Evolutionary conservation across 164 flowering plant species (phyloP).

Genomic region (Vitis vinifera): DNA sequence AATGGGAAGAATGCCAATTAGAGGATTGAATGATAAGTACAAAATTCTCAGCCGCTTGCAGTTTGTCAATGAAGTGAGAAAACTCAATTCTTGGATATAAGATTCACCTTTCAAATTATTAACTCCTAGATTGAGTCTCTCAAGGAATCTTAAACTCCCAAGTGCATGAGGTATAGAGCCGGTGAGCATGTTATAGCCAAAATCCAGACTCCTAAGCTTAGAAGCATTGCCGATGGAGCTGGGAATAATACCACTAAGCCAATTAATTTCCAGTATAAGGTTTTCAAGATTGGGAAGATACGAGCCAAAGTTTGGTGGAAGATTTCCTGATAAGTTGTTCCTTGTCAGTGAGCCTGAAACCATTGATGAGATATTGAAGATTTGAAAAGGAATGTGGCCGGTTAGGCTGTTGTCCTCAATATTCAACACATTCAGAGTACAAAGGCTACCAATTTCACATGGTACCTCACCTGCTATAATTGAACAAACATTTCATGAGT

Average conservation of each 20-base stretch:
- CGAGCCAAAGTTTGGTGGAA: too few species aligned
- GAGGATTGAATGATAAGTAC: constrained; percentile 15
- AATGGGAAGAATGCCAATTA: constrained; percentile 23
- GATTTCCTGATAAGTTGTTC: too few species aligned
- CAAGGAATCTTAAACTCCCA: constrained; percentile 22
- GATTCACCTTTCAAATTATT: constrained; percentile 16
- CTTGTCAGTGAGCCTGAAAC: too few species aligned
- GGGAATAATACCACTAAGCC: constrained; percentile 25
- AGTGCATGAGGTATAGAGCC: constrained; percentile 27
- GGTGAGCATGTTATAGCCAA: constrained; percentile 20
- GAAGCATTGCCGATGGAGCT: constrained; percentile 28
- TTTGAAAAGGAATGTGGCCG: too few species aligned
- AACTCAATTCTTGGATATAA: constrained; percentile 11
- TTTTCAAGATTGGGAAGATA: too few species aligned
- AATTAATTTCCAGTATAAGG: too few species aligned
- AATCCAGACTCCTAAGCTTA: constrained; percentile 8
- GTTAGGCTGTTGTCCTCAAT: too few species aligned
- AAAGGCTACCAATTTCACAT: too few species aligned
- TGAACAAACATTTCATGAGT: too few species aligned
- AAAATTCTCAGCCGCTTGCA: constrained; percentile 18
- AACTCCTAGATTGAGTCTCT: constrained; percentile 1
- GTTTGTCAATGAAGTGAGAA: constrained; percentile 25
- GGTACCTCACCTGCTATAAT: too few species aligned
- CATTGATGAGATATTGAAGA: too few species aligned
- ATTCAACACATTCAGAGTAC: too few species aligned